Percentiles rank a stretch among this genome's conserved stretches.
phyloP scores from a whole-genome alignment of 768 basidiomycete genomes.

The Hydnomerulius pinastri region DNA sequence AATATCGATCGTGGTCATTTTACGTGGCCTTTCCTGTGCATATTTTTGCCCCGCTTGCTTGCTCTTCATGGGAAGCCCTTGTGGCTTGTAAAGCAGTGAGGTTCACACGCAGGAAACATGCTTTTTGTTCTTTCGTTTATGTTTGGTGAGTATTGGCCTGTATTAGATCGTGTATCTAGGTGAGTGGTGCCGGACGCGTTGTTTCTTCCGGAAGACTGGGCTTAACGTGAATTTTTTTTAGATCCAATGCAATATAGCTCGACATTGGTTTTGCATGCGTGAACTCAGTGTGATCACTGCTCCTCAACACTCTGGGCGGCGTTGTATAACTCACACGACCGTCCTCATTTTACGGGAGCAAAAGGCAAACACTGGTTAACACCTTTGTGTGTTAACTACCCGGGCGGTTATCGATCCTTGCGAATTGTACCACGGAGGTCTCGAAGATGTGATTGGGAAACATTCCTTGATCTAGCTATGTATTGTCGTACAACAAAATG shows the following conservation, averaged over 20 bases:
- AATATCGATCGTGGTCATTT: slow-evolving; percentile 45
- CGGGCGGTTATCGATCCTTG: slow-evolving; percentile 37
- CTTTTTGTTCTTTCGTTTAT: not conserved
- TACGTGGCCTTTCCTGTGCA: slow-evolving; percentile 32
- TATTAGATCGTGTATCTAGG: slow-evolving; percentile 9
- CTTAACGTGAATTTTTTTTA: not conserved
- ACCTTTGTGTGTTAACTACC: slow-evolving; percentile 31
- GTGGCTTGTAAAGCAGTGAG: slow-evolving; percentile 36
- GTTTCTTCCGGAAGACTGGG: not conserved
- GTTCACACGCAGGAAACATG: slow-evolving; percentile 57
- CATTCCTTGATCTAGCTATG: too few relatives aligned
- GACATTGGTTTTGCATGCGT: not conserved
- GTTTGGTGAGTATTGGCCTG: too few relatives aligned
- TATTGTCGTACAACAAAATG: too few relatives aligned
- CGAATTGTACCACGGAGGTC: slow-evolving; percentile 23
- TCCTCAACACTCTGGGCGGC: slow-evolving; percentile 98
- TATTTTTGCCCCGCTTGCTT: slow-evolving; percentile 44
- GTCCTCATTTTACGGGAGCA: slow-evolving; percentile 98
- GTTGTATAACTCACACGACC: slow-evolving; percentile 65
- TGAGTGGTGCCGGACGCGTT: slow-evolving; percentile 9
- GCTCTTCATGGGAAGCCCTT: slow-evolving; percentile 25
- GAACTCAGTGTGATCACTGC: slow-evolving; percentile 37
- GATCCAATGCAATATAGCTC: slow-evolving; percentile 1
- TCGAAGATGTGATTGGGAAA: slow-evolving; percentile 39
- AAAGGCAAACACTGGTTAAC: slow-evolving; percentile 45